phyloP scores from a whole-genome alignment of 177 flowering plant genomes.

The Vitis hybrid region DNA sequence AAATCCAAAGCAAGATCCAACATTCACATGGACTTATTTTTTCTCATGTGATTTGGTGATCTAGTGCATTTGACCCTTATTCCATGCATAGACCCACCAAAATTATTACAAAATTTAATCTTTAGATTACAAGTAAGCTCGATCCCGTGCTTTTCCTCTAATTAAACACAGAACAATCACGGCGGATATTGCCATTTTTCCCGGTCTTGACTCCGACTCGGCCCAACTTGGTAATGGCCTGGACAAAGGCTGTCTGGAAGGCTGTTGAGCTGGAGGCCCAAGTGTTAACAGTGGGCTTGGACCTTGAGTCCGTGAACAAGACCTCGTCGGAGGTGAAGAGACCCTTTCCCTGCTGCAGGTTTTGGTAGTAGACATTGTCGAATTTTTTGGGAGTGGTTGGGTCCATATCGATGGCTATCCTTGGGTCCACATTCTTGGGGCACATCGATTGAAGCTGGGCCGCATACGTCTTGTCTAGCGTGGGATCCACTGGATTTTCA shows the following conservation, averaged over 20 bases:
- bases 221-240: conserved; percentile 81
- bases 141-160: neutral
- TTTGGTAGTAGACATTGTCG: conserved; percentile 75
- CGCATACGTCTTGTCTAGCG: conserved; percentile 56
- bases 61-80: neutral
- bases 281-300: conserved; percentile 49
- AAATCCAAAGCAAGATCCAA: too few relatives aligned
- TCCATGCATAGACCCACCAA: neutral
- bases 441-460: conserved; percentile 51
- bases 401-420: conserved; percentile 82
- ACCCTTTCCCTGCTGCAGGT: conserved; percentile 69
- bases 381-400: conserved; percentile 62
- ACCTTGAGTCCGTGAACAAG: conserved; percentile 56
- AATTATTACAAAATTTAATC: too few relatives aligned
- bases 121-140: too few relatives aligned
- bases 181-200: conserved; percentile 65
- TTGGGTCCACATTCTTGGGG: conserved; percentile 75
- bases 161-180: conserved; percentile 48
- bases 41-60: too few relatives aligned
- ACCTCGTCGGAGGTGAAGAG: conserved; percentile 87
- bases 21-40: too few relatives aligned
- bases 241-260: conserved; percentile 56
- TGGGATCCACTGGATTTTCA: conserved; percentile 52
- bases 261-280: conserved; percentile 53
- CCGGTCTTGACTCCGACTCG: conserved; percentile 82